Base-by-base conservation (phyloP, 345 rosid genomes). In the Chamaenerion angustifolium region DNA sequence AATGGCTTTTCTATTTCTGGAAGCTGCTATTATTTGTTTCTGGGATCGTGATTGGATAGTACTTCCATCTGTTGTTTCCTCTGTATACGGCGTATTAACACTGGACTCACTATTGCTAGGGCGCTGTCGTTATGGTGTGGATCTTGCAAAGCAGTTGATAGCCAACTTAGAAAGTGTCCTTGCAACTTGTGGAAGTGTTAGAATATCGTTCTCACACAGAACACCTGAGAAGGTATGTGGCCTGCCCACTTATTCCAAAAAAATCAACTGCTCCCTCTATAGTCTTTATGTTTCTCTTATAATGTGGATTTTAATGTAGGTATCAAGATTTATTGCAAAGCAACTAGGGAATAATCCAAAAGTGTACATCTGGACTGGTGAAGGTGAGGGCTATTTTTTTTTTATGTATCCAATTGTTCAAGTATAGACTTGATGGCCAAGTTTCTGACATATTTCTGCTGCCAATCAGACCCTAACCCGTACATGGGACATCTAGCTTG, bases 401-500 rank as follows among this genome's bases (percentile, higher is more conserved):
- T 10, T 6, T 43, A 45, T n/a, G n/a, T 8, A 31, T 31, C 37
- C 8, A 31, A 31, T 31, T 31, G 0, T 7, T 2, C 37, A 31
- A 31, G 37, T 31, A 7, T 3, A 31, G 37, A 23, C 2, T 23
- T 23, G 27, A 23, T 23, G 37, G 3, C 7, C 25, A 21, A 21
- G 0, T 21, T 0, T 21, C 37, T 31, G 8, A 31, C 37, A 31
- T 31, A 31, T 31, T 31, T 31, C 5, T 2, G 37, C 37, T 31
- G 6, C 37, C 37, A 31, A 25, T 49, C 79, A 92, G 95, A 82
- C 57, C 94, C 99, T 59, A 71, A 84, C 71, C 94, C 95, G 3
- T 80, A 84, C 23, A 76, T 77, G 85, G 96, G 96, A 40, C 85
- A 92, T 73, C 70, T 87, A 70, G 98, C 98, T 47, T 92, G 98